Base-by-base conservation (phyloP, 2,329 filamentous ascomycete genomes). In the Reticulascus tulasneorum region DNA sequence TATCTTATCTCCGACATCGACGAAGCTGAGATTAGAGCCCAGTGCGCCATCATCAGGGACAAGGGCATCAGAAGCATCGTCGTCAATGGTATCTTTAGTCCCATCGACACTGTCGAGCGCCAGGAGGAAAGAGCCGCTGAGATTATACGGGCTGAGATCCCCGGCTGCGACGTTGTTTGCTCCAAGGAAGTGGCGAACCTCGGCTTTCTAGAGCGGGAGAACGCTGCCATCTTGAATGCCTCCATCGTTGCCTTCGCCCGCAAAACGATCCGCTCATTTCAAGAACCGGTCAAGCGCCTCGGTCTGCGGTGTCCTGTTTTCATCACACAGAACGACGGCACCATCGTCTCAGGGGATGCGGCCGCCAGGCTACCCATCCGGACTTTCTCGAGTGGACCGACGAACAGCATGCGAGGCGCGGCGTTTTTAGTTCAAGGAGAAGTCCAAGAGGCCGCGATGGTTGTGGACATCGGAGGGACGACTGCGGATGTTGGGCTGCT, bases 401-500 rank as follows among this genome's bases (percentile, higher is more conserved):
- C 79, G 0, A 83, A 83, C 49, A 78, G 73, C 37, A 77, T 80
- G 63, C 69, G 72, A 34, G 77, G 78, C 1, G 78, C 78, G 3
- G 79, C 78, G 0, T 82, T 80, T 37, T 57, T 85, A 9, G 60
- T 65, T 1, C 59, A 65, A 24, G 51, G 52, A 4, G 42, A 58
- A n/a, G 35, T 51, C 15, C 51, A 55, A 3, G 58, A 67, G 36
- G 56, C 62, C 1, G 58, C 69, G 46, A 75, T 83, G 61, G 79
- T 84, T 0, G 72, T 83, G 3, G 80, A 84, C 47, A 75, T 84
- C 35, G 80, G 80, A 1, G 79, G 80, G 4, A 84, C 80, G 0
- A 84, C 79, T 0, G 75, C 77, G 0, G 80, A 84, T 45, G 75
- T 82, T 9, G 78, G 80, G 0, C 55, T 81, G 1, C 54, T 84